These are phyloP conservation scores for Boletus rex-veris DNA, from an alignment of 768 basidiomycete species.

Conservation along the genomic window DNA sequence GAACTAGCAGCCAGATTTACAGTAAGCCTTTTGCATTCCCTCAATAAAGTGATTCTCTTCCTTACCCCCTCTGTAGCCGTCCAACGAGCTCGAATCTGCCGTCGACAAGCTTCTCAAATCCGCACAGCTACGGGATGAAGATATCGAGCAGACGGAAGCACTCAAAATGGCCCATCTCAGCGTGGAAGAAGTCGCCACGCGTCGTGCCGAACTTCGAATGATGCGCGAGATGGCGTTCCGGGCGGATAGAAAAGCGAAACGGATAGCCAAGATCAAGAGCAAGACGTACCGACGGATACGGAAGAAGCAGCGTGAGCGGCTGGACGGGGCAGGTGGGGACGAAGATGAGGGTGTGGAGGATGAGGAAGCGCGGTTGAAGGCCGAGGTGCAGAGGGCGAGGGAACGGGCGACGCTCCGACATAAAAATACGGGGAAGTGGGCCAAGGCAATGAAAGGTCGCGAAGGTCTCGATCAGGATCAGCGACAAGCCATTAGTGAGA, in stretches of 20 bases:
- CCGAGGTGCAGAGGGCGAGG: conserved; percentile 75
- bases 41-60: background rate
- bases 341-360: conserved; percentile 32
- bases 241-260: conserved; percentile 85
- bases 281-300: conserved; percentile 81
- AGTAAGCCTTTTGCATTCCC: conserved; percentile 36
- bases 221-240: conserved; percentile 94
- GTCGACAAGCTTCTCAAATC: conserved; percentile 77
- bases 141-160: conserved; percentile 77
- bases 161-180: conserved; percentile 78
- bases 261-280: conserved; percentile 93
- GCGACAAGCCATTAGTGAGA: conserved; percentile 72
- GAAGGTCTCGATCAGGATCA: conserved; percentile 66
- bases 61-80: conserved; percentile 48
- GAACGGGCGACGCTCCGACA: conserved; percentile 90
- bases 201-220: conserved; percentile 76
- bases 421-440: conserved; percentile 88
- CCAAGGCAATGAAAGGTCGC: conserved; percentile 64
- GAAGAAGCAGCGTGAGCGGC: too few species aligned
- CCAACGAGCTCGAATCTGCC: conserved; percentile 79
- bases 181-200: conserved; percentile 80
- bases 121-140: conserved; percentile 80
- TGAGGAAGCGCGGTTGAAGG: conserved; percentile 54
- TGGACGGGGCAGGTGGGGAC: conserved; percentile 18
- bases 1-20: conserved; percentile 84